Evolutionary conservation across 176 grass and related monocot genomes (phyloP), one percentile per base, ranked within the genome.

Genomic region (Puya raimondii): DNA sequence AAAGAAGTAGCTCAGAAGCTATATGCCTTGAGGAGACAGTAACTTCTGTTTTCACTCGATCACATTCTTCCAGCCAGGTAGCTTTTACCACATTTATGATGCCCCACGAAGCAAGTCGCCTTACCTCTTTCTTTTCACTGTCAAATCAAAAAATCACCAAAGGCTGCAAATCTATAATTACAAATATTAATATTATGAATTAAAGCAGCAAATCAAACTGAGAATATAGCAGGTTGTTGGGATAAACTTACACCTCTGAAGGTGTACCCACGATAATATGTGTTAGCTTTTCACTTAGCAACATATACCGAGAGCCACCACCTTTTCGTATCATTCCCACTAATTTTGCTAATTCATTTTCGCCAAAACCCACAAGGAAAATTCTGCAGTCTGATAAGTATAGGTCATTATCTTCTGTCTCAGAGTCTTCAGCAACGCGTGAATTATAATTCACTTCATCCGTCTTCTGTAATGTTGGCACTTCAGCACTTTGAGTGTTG

Each of bases 311-410:
- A 78, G 86, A 85, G 53, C 93, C 93, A 82, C 93, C 89, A 50
- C 93, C 93, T 71, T 79, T 76, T 48, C 81, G 81, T 83, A 92
- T 82, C 80, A 92, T 81, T 69, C 51, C 82, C 27, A 96, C 59
- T 76, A 92, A 59, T 66, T 72, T 85, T 69, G 76, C 81, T 71
- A 79, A 78, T 33, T 96, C 84, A 75, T 72, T 85, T 66, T 92
- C 89, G 59, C 82, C 79, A 83, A 96, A 96, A 70, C 93, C 93
- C 64, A 96, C 89, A 64, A 96, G 59, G 85, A 86, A 90, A 83
- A 96, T 89, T 85, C 81, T 87, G 68, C 85, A 92, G 76, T 90
- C 74, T 72, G 86, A 96, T 73, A 96, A 78, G 80, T 96, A 96
- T 49, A 87, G 76, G 65, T 96, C 81, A 65, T 96, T 77, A 64